phyloP scores from a whole-genome alignment of 768 basidiomycete genomes.

The Scleroderma bovista region DNA sequence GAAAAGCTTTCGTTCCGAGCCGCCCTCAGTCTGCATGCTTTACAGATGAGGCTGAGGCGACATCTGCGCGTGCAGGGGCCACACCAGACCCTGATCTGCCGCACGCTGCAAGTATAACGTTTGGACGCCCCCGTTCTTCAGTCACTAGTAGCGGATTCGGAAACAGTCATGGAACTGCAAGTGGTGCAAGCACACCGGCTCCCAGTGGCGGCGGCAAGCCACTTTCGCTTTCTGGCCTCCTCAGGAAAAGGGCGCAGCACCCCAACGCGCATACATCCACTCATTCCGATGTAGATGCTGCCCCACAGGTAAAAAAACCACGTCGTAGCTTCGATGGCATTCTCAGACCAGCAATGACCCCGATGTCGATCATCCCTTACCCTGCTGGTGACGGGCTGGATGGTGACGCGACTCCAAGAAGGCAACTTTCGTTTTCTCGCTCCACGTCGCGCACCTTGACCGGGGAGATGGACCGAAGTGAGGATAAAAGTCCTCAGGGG shows the following conservation, averaged over 20 bases:
- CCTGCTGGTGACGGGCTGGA: background rate
- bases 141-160: background rate
- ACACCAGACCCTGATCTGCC: background rate
- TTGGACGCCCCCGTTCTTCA: background rate
- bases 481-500: background rate
- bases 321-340: constrained; percentile 23
- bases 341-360: constrained; percentile 14
- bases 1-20: constrained; percentile 22
- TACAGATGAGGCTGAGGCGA: background rate
- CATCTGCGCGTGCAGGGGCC: background rate
- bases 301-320: constrained; percentile 1
- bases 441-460: background rate
- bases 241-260: constrained; percentile 12
- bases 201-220: constrained; percentile 9
- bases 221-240: constrained; percentile 17
- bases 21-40: constrained; percentile 8
- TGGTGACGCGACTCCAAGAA: background rate
- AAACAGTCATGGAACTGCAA: background rate
- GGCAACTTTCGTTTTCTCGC: background rate
- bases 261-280: background rate
- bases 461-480: background rate
- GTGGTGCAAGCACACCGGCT: constrained; percentile 1
- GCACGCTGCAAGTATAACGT: background rate
- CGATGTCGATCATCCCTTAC: constrained; percentile 21
- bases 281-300: background rate